These are phyloP conservation scores for Limtongozyma cylindracea DNA, from an alignment of 805 yeast genomes.

Conservation along the genomic window DNA sequence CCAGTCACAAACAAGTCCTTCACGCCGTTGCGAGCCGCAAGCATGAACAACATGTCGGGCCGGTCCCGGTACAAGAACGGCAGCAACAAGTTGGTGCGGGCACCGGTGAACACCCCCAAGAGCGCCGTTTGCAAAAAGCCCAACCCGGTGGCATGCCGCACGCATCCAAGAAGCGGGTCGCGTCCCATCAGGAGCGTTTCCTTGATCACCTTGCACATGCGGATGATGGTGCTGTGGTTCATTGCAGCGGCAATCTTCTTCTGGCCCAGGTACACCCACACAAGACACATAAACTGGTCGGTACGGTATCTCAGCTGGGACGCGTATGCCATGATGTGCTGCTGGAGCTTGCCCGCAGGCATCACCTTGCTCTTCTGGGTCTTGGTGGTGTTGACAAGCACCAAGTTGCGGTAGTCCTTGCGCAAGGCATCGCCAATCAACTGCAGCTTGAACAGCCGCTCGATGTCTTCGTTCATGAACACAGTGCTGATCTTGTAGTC, in stretches of 20 bases:
- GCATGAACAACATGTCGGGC: slow-evolving; percentile 45
- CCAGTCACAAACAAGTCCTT: slow-evolving; percentile 71
- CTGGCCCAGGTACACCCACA: slow-evolving; percentile 55
- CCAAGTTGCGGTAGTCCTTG: slow-evolving; percentile 9
- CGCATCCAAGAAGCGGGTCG: slow-evolving; percentile 64
- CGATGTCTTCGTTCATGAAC: slow-evolving; percentile 59
- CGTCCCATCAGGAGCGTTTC: slow-evolving; percentile 63
- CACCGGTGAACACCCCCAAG: slow-evolving; percentile 69
- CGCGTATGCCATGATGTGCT: slow-evolving; percentile 16
- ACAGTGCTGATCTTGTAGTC: slow-evolving; percentile 51
- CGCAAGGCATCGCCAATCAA: slow-evolving; percentile 35
- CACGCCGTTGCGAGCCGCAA: slow-evolving; percentile 52
- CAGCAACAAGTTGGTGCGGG: slow-evolving; percentile 59
- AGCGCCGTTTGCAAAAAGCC: slow-evolving; percentile 77
- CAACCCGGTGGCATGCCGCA: slow-evolving; percentile 58
- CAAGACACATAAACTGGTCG: slow-evolving; percentile 20
- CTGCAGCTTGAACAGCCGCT: slow-evolving; percentile 39
- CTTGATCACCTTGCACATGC: slow-evolving; percentile 69
- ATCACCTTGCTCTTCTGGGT: slow-evolving; percentile 22
- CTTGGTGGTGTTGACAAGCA: slow-evolving; percentile 42
- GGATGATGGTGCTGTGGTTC: slow-evolving; percentile 39
- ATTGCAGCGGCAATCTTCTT: slow-evolving; percentile 28
- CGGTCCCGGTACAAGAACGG: slow-evolving; percentile 55
- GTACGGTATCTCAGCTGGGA: slow-evolving; percentile 12
- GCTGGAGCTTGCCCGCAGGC: slow-evolving; percentile 13